These are phyloP conservation scores for Glaciozyma antarctica DNA, from an alignment of 768 basidiomycete species.

Conservation along the genomic window DNA sequence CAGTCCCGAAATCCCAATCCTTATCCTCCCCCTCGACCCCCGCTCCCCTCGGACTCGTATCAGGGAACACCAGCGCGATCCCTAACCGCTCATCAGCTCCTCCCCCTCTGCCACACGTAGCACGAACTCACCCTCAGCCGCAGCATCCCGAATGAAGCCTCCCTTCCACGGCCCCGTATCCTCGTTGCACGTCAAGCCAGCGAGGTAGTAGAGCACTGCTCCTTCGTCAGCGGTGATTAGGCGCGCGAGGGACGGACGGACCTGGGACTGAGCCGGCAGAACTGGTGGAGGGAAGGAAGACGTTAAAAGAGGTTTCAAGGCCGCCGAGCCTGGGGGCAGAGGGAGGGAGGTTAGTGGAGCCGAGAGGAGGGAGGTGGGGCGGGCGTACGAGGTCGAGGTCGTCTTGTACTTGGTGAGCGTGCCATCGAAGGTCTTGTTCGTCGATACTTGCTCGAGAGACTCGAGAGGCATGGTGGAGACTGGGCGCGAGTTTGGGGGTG, in stretches of 20 bases:
- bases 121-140: constrained; percentile 47
- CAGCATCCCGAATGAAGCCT: constrained; percentile 75
- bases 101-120: not conserved
- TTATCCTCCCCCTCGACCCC: constrained; percentile 47
- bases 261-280: constrained; percentile 41
- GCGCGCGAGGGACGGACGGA: not conserved
- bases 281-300: constrained; percentile 68
- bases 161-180: constrained; percentile 94
- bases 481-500: too few species aligned
- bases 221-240: not conserved
- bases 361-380: too few species aligned
- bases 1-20: constrained; percentile 63
- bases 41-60: constrained; percentile 90
- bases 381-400: constrained; percentile 45
- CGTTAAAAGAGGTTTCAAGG: constrained; percentile 62
- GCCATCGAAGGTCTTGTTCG: constrained; percentile 72
- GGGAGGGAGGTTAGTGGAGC: too few species aligned
- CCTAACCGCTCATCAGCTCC: constrained; percentile 38
- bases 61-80: constrained; percentile 86
- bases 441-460: constrained; percentile 57
- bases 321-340: constrained; percentile 34
- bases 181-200: constrained; percentile 77
- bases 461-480: too few species aligned
- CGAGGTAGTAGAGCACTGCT: constrained; percentile 67
- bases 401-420: constrained; percentile 71